Evolutionary conservation across 1,284 basidiomycete species (phyloP), one percentile per base, ranked within the genome.

Genomic region (Macrocybe sp.): DNA sequence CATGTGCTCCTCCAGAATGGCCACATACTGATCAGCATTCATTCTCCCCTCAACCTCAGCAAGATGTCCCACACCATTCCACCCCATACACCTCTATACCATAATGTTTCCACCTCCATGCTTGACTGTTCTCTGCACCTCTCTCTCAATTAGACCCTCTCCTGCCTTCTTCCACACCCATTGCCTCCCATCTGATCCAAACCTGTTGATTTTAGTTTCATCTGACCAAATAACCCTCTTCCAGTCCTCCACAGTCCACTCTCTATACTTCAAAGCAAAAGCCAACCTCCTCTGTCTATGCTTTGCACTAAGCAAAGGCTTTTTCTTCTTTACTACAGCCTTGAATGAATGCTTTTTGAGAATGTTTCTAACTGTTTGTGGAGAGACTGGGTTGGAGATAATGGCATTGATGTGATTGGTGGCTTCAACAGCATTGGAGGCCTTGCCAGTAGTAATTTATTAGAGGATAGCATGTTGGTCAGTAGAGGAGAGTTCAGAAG

Each of bases 1-100:
- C 3, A 69, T 54, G 12, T 58, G 53, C 12, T 65, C 50, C 16
- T 60, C 52, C 34, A 69, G 53, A 57, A 69, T 69, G 14, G 54
- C 30, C 31, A 55, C 43, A 50, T 67, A 68, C 22, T 55, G 54
- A 9, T 58, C 43, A 7, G 52, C 57, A 62, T 67, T 55, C 61
- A 71, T 66, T 42, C 44, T 52, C 22, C 22, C 22, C 22, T 22
- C 22, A 22, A 22, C 22, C 22, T 22, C 22, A 22, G 22, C 22
- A 22, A 22, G 22, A 22, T 22, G 45, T 22, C 67, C 63, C 6
- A 56, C 45, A 11, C 63, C 64, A 31, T 61, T 31, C 52, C 52
- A 60, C 7, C 48, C 46, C 44, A 68, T 61, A 50, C 63, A 66
- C 7, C 65, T 65, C 64, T 63, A 69, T 11, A 68, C 54, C 63